Evolutionary conservation across 2,329 filamentous ascomycete genomes (phyloP).

Genomic region (Phialophora chinensis): DNA sequence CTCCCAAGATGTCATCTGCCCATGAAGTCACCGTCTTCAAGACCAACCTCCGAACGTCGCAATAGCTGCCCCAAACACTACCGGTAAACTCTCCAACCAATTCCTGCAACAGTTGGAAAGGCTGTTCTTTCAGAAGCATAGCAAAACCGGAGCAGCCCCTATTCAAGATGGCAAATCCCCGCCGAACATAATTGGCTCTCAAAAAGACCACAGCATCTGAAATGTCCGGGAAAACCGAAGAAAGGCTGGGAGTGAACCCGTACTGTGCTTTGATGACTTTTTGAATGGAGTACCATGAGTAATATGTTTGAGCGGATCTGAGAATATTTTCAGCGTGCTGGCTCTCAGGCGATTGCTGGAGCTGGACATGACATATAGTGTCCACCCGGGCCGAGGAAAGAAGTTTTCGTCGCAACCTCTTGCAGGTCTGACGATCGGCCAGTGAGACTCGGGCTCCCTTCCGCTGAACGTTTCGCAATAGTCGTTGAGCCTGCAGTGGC

Average conservation of each 20-base stretch:
- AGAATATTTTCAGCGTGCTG: slow-evolving; percentile 1
- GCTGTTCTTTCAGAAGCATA: background rate
- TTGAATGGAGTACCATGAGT: slow-evolving; percentile 6
- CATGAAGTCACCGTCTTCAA: slow-evolving; percentile 1
- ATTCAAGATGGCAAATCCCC: slow-evolving; percentile 5
- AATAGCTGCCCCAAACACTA: background rate
- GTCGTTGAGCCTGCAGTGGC: slow-evolving; percentile 1
- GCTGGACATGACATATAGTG: background rate
- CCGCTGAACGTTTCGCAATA: slow-evolving; percentile 8
- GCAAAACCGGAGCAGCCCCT: slow-evolving; percentile 1
- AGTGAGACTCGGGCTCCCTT: background rate
- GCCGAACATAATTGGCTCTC: background rate
- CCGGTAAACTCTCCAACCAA: background rate
- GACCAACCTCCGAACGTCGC: background rate
- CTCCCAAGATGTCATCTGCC: background rate
- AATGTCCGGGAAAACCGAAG: background rate
- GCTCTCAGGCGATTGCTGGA: background rate
- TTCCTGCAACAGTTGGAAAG: slow-evolving; percentile 5
- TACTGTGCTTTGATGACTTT: background rate
- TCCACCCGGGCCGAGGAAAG: too few species aligned
- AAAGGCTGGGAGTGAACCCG: background rate
- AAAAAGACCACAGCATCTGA: accelerated
- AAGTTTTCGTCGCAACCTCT: background rate
- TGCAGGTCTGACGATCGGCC: background rate
- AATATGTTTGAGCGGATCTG: background rate